phyloP scores from a whole-genome alignment of 305 asterid genomes.

The Fraxinus velutina region DNA sequence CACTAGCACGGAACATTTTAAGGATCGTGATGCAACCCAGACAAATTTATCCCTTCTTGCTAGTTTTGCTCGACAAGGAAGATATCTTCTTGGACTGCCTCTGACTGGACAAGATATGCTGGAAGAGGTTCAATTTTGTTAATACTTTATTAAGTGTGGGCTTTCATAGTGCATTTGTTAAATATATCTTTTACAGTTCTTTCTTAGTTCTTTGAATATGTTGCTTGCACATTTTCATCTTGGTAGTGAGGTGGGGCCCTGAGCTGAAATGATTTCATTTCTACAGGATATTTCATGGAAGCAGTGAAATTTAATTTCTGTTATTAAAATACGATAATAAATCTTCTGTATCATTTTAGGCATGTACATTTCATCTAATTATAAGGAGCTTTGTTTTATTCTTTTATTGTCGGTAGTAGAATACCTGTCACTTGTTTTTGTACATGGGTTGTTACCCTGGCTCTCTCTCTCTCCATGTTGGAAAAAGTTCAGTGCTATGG shows the following conservation, averaged over 20 bases:
- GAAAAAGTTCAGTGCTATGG: not conserved
- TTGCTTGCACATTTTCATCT: not conserved
- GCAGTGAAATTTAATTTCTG: not conserved
- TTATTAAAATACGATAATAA: constrained; percentile 10
- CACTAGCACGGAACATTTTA: constrained; percentile 74
- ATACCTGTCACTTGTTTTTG: not conserved
- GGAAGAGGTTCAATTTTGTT: constrained; percentile 61
- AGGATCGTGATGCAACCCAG: constrained; percentile 96
- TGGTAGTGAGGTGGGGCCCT: not conserved
- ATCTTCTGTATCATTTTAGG: constrained; percentile 1
- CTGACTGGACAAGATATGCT: constrained; percentile 70
- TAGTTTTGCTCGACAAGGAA: constrained; percentile 97
- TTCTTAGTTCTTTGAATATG: not conserved
- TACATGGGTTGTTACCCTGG: not conserved
- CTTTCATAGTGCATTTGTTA: not conserved
- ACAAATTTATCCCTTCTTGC: constrained; percentile 93
- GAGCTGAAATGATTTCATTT: not conserved
- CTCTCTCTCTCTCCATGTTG: not conserved
- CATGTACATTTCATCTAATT: constrained; percentile 10
- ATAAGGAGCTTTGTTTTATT: not conserved
- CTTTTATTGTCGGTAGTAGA: not conserved
- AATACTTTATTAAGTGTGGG: constrained; percentile 11
- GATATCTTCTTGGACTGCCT: constrained; percentile 86
- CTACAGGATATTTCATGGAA: not conserved
- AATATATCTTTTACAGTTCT: not conserved